phyloP scores from a whole-genome alignment of 441 rosid genomes.

The Breynia disticha region DNA sequence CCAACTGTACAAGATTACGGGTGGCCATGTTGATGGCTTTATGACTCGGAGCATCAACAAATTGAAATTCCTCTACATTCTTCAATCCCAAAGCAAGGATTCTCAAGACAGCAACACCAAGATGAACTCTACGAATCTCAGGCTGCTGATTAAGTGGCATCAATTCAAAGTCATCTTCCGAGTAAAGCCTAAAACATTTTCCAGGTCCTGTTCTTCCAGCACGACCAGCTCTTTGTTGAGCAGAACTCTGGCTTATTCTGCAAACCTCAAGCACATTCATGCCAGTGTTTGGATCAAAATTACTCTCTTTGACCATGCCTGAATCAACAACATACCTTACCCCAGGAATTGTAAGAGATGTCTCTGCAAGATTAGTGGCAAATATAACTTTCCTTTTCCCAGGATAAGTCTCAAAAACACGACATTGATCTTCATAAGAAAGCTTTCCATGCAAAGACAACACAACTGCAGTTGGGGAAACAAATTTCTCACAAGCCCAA shows the following conservation, averaged over 20 bases:
- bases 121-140: conserved; percentile 83
- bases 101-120: conserved; percentile 76
- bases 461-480: conserved; percentile 45
- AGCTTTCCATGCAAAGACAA: conserved; percentile 87
- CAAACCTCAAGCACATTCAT: conserved; percentile 75
- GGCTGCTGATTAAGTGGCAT: conserved; percentile 68
- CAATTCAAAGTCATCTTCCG: conserved; percentile 35
- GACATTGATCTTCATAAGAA: conserved; percentile 54
- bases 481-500: conserved; percentile 82
- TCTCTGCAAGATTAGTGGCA: conserved; percentile 85
- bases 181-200: conserved; percentile 68
- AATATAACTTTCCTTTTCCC: conserved; percentile 79
- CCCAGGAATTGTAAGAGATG: conserved; percentile 85
- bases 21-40: conserved; percentile 63
- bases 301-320: conserved; percentile 75
- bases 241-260: conserved; percentile 73
- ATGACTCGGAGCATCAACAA: conserved; percentile 74
- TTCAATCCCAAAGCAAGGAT: conserved; percentile 66
- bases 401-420: conserved; percentile 45
- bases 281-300: conserved; percentile 57
- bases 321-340: conserved; percentile 80
- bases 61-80: conserved; percentile 50
- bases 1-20: conserved; percentile 69
- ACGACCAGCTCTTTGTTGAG: conserved; percentile 90
- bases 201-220: conserved; percentile 93